Evolutionary conservation across 768 basidiomycete species (phyloP).

Genomic region (Termitomyces sp.): DNA sequence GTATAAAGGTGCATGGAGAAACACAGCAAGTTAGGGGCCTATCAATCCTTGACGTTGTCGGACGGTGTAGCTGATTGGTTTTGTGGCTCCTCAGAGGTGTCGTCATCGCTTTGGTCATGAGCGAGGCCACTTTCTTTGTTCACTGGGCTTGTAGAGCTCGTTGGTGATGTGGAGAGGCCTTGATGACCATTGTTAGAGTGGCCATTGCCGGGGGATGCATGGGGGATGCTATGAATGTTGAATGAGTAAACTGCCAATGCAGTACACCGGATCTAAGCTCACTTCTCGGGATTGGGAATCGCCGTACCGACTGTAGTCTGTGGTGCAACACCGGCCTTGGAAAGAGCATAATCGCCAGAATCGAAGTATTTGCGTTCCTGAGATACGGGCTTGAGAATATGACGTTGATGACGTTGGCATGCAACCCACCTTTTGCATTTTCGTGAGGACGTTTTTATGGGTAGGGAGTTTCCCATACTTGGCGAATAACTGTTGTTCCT

Average conservation of each 20-base stretch:
- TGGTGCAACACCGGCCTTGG: constrained; percentile 89
- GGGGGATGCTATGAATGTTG: constrained; percentile 67
- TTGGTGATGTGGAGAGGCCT: constrained; percentile 68
- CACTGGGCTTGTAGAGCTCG: constrained; percentile 57
- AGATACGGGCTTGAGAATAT: constrained; percentile 9
- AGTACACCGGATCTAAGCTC: constrained; percentile 22
- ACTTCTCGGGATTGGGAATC: constrained; percentile 98
- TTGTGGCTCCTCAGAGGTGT: constrained; percentile 21
- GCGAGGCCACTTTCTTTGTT: constrained; percentile 56
- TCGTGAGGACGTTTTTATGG: constrained; percentile 88
- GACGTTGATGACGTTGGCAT: constrained; percentile 8
- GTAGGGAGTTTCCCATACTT: constrained; percentile 93
- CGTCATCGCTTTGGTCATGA: constrained; percentile 30
- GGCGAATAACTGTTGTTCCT: constrained; percentile 92
- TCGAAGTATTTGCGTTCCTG: constrained; percentile 99
- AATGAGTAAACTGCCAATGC: constrained; percentile 9
- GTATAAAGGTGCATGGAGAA: constrained; percentile 9
- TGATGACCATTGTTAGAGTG: constrained; percentile 44
- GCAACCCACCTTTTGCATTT: constrained; percentile 85
- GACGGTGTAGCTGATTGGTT: not conserved
- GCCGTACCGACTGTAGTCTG: constrained; percentile 90
- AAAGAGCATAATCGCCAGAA: constrained; percentile 96
- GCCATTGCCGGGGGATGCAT: constrained; percentile 59
- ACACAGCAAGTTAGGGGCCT: constrained; percentile 1
- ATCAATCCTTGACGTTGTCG: constrained; percentile 11